Base-by-base conservation (phyloP, 345 rosid genomes). In the Melaleuca alternifolia region DNA sequence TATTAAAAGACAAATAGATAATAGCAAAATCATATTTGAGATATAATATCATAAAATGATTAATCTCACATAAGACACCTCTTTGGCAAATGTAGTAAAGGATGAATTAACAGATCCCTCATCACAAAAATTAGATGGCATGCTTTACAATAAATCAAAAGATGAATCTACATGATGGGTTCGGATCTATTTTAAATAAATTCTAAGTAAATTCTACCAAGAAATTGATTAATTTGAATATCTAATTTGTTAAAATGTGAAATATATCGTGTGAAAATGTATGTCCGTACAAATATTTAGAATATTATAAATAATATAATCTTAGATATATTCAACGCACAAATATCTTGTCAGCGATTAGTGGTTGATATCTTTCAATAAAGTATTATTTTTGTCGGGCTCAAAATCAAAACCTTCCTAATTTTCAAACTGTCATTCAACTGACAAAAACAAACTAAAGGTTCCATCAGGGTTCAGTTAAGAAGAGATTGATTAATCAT, bases 21-120 rank as follows among this genome's bases (percentile, higher is more conserved):
- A 33, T 37, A 71, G 20, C 48, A 71, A 71, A 71, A 71, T 18
- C 79, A 9, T 37, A 71, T 33, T 2, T 33, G 12, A 65, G 24
- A 65, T 33, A 65, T 18, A 33, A 4, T 16, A 37, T 15, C 11
- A 71, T 16, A 16, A 16, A 41, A 71, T 30, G 77, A 33, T 65
- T 3, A 65, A 33, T 8, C 1, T 30, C 23, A 30, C 1, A 15
- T 1, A 7, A 0, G 3, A 8, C 77, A 33, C 48, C 0, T 71
- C 33, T 37, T 71, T 9, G 48, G 33, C 1, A 10, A 71, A 71
- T 33, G 79, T 15, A 18, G 16, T n/a, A 33, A 65, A 28, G 3
- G 46, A 65, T 65, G 3, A 33, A 33, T 33, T 33, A 65, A 33
- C 33, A 33, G 30, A 65, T n/a, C 33, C 26, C 71, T 59, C 37